A percentile compares a stretch with the other conserved stretches of the same genome.
These are phyloP conservation scores for Russula sp. DNA, from an alignment of 768 basidiomycete species.

Conservation along the genomic window DNA sequence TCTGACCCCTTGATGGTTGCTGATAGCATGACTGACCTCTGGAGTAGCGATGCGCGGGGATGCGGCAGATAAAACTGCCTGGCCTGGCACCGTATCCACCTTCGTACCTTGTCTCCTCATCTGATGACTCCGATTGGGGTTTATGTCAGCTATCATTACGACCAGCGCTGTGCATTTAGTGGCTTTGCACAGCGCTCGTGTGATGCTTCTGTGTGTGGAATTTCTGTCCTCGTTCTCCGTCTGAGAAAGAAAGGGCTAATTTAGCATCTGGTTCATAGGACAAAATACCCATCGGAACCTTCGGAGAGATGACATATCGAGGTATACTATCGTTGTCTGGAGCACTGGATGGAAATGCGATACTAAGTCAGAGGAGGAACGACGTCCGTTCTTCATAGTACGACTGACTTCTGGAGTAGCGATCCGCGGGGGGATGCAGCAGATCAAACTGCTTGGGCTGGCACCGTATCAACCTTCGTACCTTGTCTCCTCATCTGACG, in stretches of 20 bases:
- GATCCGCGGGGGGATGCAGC: background rate
- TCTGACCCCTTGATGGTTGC: background rate
- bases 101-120: constrained; percentile 21
- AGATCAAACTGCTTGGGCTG: background rate
- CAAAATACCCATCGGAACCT: constrained; percentile 32
- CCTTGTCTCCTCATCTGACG: constrained; percentile 25
- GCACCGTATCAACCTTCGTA: background rate
- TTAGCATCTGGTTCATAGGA: too few species aligned
- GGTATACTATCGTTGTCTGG: constrained; percentile 25
- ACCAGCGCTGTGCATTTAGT: constrained; percentile 27
- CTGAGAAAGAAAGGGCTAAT: background rate
- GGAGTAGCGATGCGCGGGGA: background rate
- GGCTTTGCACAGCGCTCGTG: constrained; percentile 33
- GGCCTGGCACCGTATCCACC: background rate
- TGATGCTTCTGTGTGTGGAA: constrained; percentile 33
- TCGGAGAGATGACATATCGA: constrained; percentile 37
- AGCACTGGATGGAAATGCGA: too few species aligned
- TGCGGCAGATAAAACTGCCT: background rate
- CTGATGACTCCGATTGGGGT: constrained; percentile 23
- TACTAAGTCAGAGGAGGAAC: too few species aligned
- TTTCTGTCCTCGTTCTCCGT: constrained; percentile 9
- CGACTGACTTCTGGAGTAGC: constrained; percentile 30
- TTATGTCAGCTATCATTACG: constrained; percentile 28
- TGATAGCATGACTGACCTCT: constrained; percentile 38
- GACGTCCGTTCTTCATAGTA: too few species aligned